Base-by-base conservation (phyloP, 148 eudicot genomes). In the Heliosperma pusillum region DNA sequence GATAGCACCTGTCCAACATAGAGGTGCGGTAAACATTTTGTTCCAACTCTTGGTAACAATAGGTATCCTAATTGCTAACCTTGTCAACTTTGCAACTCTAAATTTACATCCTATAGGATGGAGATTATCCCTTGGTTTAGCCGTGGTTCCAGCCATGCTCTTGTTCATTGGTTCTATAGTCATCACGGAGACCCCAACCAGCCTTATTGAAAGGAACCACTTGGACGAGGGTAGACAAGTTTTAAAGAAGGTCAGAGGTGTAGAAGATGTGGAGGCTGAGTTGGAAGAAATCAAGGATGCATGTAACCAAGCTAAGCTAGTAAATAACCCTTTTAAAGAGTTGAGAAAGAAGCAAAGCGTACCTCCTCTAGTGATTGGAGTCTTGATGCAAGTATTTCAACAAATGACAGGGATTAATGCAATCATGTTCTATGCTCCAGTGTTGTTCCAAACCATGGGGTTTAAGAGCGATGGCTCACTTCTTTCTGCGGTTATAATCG, bases 21-120 rank as follows among this genome's bases (percentile, higher is more conserved):
- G 96, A 70, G 96, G 96, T 9, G 92, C 86, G 0, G 86, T 90
- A 0, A 90, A 90, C 87, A 86, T 90, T 44, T 80, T 88, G 44
- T 90, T 90, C 87, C 92, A 90, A 72, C 88, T 88, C 27, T 79
- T 88, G 8, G 86, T 90, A 0, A 88, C 90, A 3, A 80, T 88
- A 9, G 90, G 96, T 2, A 90, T 90, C 24, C 72, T 90, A 27
- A 71, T 88, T 0, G 96, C 92, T 0, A 77, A 82, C 40, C 72
- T 88, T 4, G 85, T 90, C 7, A 90, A 90, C 87, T 90, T 82
- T 57, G 82, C 47, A 58, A 85, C 88, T 17, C 58, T 82, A 24
- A 78, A 7, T n/a, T 0, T 85, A 4, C 92, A 85, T 60, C 88
- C 89, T 0, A 12, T 74, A 71, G 95, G 95, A 11, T 90, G 95